phyloP scores from a whole-genome alignment of 345 rosid species.

The Lepidium didymum region DNA sequence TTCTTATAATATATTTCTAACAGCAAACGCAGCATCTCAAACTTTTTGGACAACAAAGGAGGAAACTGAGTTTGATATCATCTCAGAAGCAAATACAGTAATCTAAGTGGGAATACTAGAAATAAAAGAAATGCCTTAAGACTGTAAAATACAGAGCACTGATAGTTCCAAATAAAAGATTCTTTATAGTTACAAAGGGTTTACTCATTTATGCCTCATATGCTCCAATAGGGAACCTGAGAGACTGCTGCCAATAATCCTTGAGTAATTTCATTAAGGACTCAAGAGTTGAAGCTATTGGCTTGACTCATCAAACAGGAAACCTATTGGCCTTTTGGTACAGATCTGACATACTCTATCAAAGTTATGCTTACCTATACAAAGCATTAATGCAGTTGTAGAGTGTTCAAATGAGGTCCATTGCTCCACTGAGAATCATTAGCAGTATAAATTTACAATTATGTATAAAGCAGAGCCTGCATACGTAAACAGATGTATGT shows the following conservation, averaged over 20 bases:
- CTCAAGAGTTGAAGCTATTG: neutral
- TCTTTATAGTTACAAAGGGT: neutral
- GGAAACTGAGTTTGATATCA: neutral
- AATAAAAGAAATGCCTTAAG: neutral
- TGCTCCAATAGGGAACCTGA: neutral
- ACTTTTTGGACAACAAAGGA: neutral
- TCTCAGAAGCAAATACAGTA: neutral
- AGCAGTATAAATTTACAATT: neutral
- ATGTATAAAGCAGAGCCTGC: slow-evolving; percentile 10
- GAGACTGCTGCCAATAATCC: neutral
- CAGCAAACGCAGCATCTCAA: neutral
- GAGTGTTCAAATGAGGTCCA: neutral
- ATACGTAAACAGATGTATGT: slow-evolving; percentile 1
- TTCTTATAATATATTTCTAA: neutral
- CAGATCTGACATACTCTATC: neutral
- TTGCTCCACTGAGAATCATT: neutral
- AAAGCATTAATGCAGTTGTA: neutral
- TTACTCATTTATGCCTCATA: neutral
- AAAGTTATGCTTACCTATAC: neutral
- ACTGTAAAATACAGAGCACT: neutral
- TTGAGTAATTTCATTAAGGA: neutral
- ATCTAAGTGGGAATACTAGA: neutral
- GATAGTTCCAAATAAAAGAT: neutral
- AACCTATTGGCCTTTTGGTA: neutral
- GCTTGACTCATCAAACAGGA: neutral